Conservation (phyloP, 164 flowering plant genomes). For the Nymphaea thermarum region DNA sequence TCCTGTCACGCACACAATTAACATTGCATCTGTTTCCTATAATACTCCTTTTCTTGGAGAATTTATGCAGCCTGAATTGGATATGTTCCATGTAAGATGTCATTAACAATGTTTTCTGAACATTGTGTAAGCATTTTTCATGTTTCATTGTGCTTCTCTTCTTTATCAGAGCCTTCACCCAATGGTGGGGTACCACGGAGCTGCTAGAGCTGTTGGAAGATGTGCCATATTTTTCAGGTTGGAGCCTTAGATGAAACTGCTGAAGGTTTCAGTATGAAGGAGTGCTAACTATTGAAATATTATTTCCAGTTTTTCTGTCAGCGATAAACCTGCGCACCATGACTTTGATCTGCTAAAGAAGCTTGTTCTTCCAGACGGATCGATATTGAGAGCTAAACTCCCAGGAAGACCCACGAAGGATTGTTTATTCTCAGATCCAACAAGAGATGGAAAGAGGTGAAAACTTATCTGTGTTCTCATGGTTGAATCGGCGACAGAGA, state of each 20-base stretch:
- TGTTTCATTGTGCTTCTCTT: neutral
- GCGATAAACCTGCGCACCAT: constrained; percentile 82
- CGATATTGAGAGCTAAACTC: constrained; percentile 66
- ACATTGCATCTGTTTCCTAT: constrained; percentile 82
- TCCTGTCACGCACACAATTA: constrained; percentile 86
- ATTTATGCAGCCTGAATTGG: constrained; percentile 97
- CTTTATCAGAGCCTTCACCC: constrained; percentile 62
- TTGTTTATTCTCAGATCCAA: constrained; percentile 78
- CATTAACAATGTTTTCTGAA: neutral
- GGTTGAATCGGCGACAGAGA: too few species aligned
- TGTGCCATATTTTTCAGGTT: constrained; percentile 88
- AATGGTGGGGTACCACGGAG: constrained; percentile 84
- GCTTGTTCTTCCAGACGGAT: constrained; percentile 81
- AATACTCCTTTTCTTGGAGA: constrained; percentile 76
- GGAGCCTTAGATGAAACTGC: neutral
- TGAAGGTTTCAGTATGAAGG: neutral
- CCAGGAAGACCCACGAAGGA: constrained; percentile 81
- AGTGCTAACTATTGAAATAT: neutral
- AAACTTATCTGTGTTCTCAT: neutral
- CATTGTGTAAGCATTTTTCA: neutral
- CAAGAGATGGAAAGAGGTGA: constrained; percentile 76
- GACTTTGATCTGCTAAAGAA: constrained; percentile 59
- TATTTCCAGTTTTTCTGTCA: constrained; percentile 13
- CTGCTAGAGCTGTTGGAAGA: constrained; percentile 87
- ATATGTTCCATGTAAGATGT: constrained; percentile 75